Evolutionary conservation across 2,329 filamentous ascomycete species (phyloP), one percentile per base, ranked within the genome.

Genomic region (Massarina eburnea): DNA sequence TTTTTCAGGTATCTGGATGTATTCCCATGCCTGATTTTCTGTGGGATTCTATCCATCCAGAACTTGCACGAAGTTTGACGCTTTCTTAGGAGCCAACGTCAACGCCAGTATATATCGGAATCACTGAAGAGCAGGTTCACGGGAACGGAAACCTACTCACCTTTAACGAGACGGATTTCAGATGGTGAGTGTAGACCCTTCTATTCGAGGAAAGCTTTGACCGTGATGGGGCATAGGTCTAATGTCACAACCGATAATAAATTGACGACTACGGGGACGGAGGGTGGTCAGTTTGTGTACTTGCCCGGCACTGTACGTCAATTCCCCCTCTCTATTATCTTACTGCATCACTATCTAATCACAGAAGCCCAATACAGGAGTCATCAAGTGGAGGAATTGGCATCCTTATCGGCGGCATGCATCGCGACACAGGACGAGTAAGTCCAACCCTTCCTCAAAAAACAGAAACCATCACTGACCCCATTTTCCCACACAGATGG

Each of bases 201-300:
- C 8, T 37, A 37, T 9, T 37, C 7, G 18, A 5, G 9, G 9
- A 18, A 37, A n/a, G 18, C 7, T 9, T 22, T 19, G n/a, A 10
- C 45, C 7, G 30, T 18, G 4, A 38, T 8, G 21, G 48, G 44
- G 18, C 41, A 34, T 29, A 48, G 49, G 48, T 40, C 21, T 12
- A 48, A 51, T 21, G 32, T n/a, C 14, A 39, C 35, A 7, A 37
- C 37, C 1, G 34, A 35, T 39, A 27, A 29, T 5, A 32, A 39
- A 18, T 12, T 40, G 12, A 47, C 44, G n/a, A 44, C 44, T 5
- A 39, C 24, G 21, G 20, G 40, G 18, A 45, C 37, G 3, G 41
- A 38, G 14, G n/a, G 27, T 30, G 48, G 48, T 4, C 30, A 26
- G 21, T 36, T 47, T 34, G 45, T 48, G n/a, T 51, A 33, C 35